Conservation (phyloP, 441 rosid species). For the Sinapis alba region DNA sequence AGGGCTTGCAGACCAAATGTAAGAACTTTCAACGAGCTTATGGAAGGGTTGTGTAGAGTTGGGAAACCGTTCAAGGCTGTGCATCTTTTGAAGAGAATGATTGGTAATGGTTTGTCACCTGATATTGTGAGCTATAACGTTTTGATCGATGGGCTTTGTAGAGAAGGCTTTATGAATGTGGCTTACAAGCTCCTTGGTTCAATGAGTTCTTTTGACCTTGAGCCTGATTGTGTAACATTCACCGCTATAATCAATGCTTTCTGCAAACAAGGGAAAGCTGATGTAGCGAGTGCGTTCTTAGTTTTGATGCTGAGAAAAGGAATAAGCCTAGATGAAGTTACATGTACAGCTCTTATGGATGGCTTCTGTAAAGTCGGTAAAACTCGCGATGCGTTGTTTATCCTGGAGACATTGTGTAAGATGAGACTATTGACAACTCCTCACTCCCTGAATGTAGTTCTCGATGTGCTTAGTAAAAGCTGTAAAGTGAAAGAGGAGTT, state of each 20-base stretch:
- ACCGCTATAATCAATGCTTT: slow-evolving; percentile 44
- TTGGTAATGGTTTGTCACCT: slow-evolving; percentile 44
- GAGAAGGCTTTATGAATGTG: slow-evolving; percentile 44
- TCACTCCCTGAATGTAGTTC: slow-evolving; percentile 47
- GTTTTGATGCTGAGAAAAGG: slow-evolving; percentile 49
- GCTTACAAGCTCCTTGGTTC: slow-evolving; percentile 45
- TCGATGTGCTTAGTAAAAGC: slow-evolving; percentile 48
- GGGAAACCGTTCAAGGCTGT: slow-evolving; percentile 44
- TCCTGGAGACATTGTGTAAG: slow-evolving; percentile 42
- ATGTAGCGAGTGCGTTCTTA: slow-evolving; percentile 43
- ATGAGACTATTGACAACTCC: slow-evolving; percentile 39
- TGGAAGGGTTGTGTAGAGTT: slow-evolving; percentile 50
- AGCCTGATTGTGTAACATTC: slow-evolving; percentile 43
- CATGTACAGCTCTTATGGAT: slow-evolving; percentile 50
- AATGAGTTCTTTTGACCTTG: slow-evolving; percentile 39
- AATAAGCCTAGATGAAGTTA: slow-evolving; percentile 48
- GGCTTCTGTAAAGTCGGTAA: slow-evolving; percentile 48
- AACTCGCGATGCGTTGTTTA: slow-evolving; percentile 39
- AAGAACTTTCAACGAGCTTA: slow-evolving; percentile 52
- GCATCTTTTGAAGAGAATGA: slow-evolving; percentile 39
- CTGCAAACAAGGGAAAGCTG: slow-evolving; percentile 42
- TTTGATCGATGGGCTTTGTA: slow-evolving; percentile 48
- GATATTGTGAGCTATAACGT: slow-evolving; percentile 42
- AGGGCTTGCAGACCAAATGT: slow-evolving; percentile 43
- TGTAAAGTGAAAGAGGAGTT: slow-evolving; percentile 45